Conservation (phyloP, 192 early-diverging fungal genomes). For the Backusella tuberculispora region DNA sequence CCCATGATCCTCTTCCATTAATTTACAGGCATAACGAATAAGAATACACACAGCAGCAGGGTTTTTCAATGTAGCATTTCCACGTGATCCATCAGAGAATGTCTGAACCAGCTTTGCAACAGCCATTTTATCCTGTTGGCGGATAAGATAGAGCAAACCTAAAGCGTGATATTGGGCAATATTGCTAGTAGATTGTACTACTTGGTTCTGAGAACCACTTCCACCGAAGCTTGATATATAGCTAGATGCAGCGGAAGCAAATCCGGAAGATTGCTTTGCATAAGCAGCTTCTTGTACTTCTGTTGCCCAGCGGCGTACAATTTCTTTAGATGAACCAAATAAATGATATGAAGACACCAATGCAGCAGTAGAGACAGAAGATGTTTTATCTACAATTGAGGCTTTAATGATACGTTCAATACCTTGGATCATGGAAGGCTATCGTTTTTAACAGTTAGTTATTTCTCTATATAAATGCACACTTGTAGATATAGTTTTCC, state of each 20-base stretch:
- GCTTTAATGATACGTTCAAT: conserved; percentile 97
- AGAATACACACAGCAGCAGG: conserved; percentile 91
- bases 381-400: conserved; percentile 94
- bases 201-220: conserved; percentile 42
- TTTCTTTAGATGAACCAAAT: conserved; percentile 83
- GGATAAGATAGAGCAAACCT: conserved; percentile 92
- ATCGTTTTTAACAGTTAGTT: background rate
- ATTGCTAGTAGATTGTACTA: conserved; percentile 69
- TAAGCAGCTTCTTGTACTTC: conserved; percentile 96
- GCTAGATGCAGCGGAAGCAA: conserved; percentile 49
- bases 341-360: conserved; percentile 91
- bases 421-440: conserved; percentile 93
- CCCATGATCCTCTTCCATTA: conserved; percentile 78
- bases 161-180: conserved; percentile 98
- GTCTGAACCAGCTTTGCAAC: conserved; percentile 94
- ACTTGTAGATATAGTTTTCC: background rate
- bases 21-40: conserved; percentile 89
- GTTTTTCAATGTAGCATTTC: conserved; percentile 67
- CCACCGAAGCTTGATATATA: conserved; percentile 60
- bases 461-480: background rate
- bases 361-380: conserved; percentile 87
- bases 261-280: conserved; percentile 66
- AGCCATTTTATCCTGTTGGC: conserved; percentile 98
- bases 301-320: conserved; percentile 95
- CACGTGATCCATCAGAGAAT: conserved; percentile 62